Evolutionary conservation across 306 rosid genomes (phyloP), one percentile per base, ranked within the genome.

Genomic region (Gillenia trifoliata): DNA sequence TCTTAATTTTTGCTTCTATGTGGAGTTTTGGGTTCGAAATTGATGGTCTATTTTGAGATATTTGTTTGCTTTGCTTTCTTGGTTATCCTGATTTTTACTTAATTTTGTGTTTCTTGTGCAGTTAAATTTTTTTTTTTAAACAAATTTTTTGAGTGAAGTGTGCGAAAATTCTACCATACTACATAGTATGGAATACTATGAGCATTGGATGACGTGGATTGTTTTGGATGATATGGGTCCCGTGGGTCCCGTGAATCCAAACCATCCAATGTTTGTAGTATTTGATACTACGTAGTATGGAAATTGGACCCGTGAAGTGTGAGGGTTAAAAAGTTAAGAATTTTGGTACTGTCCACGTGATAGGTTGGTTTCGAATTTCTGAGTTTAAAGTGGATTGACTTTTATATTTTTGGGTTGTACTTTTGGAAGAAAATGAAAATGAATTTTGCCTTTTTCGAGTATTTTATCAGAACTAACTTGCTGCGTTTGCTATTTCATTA

Each of bases 41-140:
- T 49, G 19, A 31, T 28, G 47, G 55, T 5, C 41, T 38, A 0
- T 29, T 8, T 38, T 62, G 30, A n/a, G 31, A 54, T 29, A 55
- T 54, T 70, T 49, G 43, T 40, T 38, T 76, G 57, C 20, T 63
- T 74, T 74, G 57, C 54, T 47, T 69, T 34, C 11, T 47, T 25
- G 73, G 52, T 31, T 72, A 5, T 5, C 19, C 11, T 40, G 76
- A 31, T 11, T 22, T 17, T 49, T 56, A 1, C 3, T 19, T 49
- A 28, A 16, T 61, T 16, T 28, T 61, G 5, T 29, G 40, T 12
- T 57, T 61, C n/a, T n/a, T n/a, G n/a, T n/a, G n/a, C n/a, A n/a
- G n/a, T n/a, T n/a, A n/a, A n/a, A n/a, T n/a, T n/a, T n/a, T n/a
- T n/a, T n/a, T n/a, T n/a, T n/a, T 6, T 7, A 29, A 13, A 15